Evolutionary conservation across 164 flowering plant genomes (phyloP), one percentile per base, ranked within the genome.

Genomic region (Protea cynaroides): DNA sequence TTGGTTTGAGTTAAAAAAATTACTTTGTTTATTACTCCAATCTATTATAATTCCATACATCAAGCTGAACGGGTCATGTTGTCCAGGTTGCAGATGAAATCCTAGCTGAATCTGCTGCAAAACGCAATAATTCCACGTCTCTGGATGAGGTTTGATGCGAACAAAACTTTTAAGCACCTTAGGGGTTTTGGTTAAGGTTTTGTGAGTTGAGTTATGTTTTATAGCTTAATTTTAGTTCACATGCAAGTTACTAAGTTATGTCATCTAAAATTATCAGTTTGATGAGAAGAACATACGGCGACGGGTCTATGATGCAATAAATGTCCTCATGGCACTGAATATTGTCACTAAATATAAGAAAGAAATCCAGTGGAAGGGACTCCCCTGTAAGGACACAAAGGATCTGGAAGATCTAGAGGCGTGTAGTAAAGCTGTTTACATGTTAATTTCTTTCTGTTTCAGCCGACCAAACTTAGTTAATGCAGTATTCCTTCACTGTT

Each of bases 321-420:
- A 79, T 62, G 82, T 76, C 34, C 75, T 79, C n/a, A 74, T 74
- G 79, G 80, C 83, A 40, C 56, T 77, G 72, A 74, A 80, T 69
- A 72, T 77, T 25, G 73, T 80, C 24, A 40, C 76, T 14, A 76
- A 63, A 60, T 74, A 76, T 40, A 74, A 74, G 62, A 79, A 80
- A 67, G 80, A 76, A 68, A 76, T 76, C 23, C 67, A 49, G 58
- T 80, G 83, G 83, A 80, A 64, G 71, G 82, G 83, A 19, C 74
- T 74, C 25, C 79, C 80, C 2, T 47, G 61, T 58, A 68, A 59
- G 11, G 54, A 65, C 34, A 7, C 43, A 23, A 70, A 61, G 44
- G 79, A 80, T 56, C 14, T 72, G 12, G 78, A 74, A 64, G 77
- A 74, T 37, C 37, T 77, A 17, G 68, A 74, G 76, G 80, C 73